A percentile compares a stretch with the other conserved stretches of the same genome.
These are phyloP conservation scores for Dendrobium officinale DNA, from an alignment of 106 monocot species.

Conservation along the genomic window DNA sequence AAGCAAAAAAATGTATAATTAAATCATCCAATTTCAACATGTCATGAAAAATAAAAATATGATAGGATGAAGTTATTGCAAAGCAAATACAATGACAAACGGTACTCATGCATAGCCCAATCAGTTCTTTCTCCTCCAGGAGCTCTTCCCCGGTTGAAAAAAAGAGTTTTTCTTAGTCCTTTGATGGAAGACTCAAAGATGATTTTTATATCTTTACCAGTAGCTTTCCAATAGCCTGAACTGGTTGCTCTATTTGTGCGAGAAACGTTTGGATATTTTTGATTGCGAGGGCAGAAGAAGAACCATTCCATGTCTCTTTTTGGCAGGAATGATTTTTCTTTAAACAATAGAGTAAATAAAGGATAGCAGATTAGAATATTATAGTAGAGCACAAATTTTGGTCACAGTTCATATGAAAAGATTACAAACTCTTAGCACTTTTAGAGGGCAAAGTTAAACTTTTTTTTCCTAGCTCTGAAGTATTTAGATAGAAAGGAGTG, in stretches of 20 bases:
- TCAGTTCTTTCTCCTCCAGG: conserved; percentile 83
- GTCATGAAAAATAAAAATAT: no score
- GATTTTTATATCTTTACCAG: conserved; percentile 75
- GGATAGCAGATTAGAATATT: neutral
- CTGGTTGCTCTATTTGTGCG: conserved; percentile 76
- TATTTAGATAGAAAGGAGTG: no score
- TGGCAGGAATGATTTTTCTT: conserved; percentile 89
- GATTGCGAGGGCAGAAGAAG: conserved; percentile 87
- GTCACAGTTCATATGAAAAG: no score
- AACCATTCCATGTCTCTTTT: conserved; percentile 89
- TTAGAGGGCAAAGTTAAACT: no score
- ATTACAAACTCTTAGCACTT: no score
- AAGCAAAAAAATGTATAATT: no score
- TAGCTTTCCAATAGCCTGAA: conserved; percentile 88
- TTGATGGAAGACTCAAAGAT: conserved; percentile 35
- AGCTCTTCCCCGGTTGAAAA: conserved; percentile 77
- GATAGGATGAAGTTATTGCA: no score
- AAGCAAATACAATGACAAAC: no score
- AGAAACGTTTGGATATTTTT: conserved; percentile 80
- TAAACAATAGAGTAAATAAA: neutral
- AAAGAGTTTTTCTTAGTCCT: conserved; percentile 80
- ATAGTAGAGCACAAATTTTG: no score
- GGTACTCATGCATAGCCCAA: conserved; percentile 94
- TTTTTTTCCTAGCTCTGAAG: no score
- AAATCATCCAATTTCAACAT: no score